Conservation (phyloP, 139 green algal species). For the Microglena sp. region DNA sequence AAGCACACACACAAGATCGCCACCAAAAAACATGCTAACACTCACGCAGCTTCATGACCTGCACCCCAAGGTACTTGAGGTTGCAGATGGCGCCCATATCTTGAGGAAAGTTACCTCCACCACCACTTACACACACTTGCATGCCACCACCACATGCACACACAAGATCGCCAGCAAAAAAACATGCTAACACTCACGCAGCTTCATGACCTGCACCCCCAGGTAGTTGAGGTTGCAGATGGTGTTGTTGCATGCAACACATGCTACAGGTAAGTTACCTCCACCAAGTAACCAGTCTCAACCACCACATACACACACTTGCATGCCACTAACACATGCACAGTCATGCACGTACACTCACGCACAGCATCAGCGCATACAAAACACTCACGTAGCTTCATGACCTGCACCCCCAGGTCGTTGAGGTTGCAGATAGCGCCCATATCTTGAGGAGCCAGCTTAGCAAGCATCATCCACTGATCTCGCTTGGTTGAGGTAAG, state of each 20-base stretch:
- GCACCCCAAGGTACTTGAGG: constrained; percentile 83
- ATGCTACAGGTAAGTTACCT: constrained; percentile 7
- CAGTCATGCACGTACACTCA: too few species aligned
- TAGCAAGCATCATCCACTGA: constrained; percentile 61
- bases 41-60: constrained; percentile 58
- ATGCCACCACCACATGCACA: neutral
- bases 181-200: constrained; percentile 13
- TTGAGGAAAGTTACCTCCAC: constrained; percentile 38
- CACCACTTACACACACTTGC: too few species aligned
- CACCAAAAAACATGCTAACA: too few species aligned
- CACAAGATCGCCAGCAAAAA: constrained; percentile 23
- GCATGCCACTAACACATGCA: constrained; percentile 1
- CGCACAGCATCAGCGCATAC: neutral
- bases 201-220: constrained; percentile 77
- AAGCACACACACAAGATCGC: too few species aligned
- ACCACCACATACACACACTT: neutral
- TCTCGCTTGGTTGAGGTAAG: constrained; percentile 27
- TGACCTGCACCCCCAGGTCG: constrained; percentile 77
- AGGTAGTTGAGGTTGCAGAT: constrained; percentile 86
- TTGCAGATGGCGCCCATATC: constrained; percentile 80
- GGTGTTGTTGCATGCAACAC: constrained; percentile 2
- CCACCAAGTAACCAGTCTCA: neutral
- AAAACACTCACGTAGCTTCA: constrained; percentile 43
- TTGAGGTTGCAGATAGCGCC: constrained; percentile 76
- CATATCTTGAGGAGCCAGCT: constrained; percentile 67